Evolutionary conservation across 2,329 filamentous ascomycete species (phyloP), one percentile per base, ranked within the genome.

Genomic region (Rachicladosporium sp.): DNA sequence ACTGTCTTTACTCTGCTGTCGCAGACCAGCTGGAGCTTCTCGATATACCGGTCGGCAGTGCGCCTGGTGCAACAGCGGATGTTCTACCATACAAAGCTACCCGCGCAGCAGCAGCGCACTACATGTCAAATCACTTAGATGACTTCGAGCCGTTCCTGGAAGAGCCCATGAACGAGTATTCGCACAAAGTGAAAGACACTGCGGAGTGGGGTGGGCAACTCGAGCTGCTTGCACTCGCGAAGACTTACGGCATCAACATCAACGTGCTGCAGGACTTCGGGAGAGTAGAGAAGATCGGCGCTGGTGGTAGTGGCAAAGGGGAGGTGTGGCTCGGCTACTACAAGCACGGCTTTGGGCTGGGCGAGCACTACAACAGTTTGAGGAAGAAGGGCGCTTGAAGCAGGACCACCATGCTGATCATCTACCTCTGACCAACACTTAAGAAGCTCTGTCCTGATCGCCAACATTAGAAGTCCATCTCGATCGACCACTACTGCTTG

Each of bases 321-420:
- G 75, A 74, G 49, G 71, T 93, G 37, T 96, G 91, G 89, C 61
- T 98, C 61, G 89, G 87, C 29, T 98, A 96, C 62, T 96, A 96
- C 62, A 74, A 83, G 52, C 87, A 95, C 65, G 85, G 84, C 36
- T 96, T 93, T 60, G 89, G 89, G 1, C 67, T 98, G 36, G 91
- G 91, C 9, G 91, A 96, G 66, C 91, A 98, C 64, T 98, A 98
- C 64, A 98, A 98, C 59, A 93, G 88, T 38, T 63, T 98, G 57
- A 55, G 66, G 33, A 67, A 50, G 40, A 19, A 19, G 15, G 15
- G 15, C 15, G 15, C 15, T 19, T 19, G 15, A 19, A 19, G 15
- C 15, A 19, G 15, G 15, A 19, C 15, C 15, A 19, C 15, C 15
- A 19, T 19, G 15, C 15, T 19, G 15, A 19, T 19, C 15, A 19